Percentiles rank a stretch among this genome's conserved stretches.
phyloP scores from a whole-genome alignment of 176 grass and related monocot genomes.

The Musa troglodytarum region DNA sequence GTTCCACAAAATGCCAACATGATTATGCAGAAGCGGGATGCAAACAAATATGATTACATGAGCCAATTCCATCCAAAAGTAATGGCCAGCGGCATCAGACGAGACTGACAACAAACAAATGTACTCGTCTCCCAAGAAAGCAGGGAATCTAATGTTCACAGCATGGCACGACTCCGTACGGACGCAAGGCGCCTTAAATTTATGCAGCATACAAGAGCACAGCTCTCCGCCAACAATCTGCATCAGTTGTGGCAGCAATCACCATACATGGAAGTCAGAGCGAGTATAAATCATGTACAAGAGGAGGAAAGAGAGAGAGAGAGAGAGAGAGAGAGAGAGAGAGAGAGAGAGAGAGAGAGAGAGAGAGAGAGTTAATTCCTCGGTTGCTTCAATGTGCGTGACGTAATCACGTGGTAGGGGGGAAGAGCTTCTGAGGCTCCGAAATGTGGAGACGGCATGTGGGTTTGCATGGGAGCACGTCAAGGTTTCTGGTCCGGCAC shows the following conservation, averaged over 20 bases:
- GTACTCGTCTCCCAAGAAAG: background rate
- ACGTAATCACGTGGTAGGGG: background rate
- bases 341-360: background rate
- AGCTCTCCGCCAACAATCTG: background rate
- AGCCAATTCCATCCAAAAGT: background rate
- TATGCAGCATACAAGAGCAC: background rate
- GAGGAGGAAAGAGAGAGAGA: background rate
- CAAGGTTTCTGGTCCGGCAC: background rate
- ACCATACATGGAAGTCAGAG: background rate
- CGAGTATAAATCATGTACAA: background rate
- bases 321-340: background rate
- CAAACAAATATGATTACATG: background rate
- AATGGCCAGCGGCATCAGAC: background rate
- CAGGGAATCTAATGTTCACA: background rate
- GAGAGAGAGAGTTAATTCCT: background rate
- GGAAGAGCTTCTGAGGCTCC: background rate
- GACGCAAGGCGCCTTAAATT: background rate
- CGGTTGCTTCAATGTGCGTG: slow-evolving; percentile 1
- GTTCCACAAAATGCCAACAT: too few relatives aligned
- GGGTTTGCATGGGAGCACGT: background rate
- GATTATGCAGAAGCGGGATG: too few relatives aligned
- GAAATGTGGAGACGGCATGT: background rate
- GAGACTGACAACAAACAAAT: background rate
- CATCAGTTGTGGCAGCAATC: background rate
- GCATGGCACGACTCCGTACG: background rate